Percentiles rank a stretch among this genome's conserved stretches.
These are phyloP conservation scores for Vitis hybrid DNA, from an alignment of 177 flowering plant species.

Conservation along the genomic window DNA sequence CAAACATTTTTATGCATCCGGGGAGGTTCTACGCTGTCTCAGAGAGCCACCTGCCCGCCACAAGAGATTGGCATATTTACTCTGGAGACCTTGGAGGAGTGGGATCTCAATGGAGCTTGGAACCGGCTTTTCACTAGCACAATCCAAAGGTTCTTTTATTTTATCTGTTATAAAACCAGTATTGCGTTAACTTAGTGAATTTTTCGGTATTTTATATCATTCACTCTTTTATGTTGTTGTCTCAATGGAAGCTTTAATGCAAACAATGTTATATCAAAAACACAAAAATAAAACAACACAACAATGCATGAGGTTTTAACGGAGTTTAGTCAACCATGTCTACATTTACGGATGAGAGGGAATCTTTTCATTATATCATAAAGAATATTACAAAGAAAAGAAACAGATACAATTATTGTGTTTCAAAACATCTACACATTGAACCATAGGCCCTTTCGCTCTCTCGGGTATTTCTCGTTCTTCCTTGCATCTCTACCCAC, in stretches of 20 bases:
- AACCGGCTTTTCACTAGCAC: constrained; percentile 60
- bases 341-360: too few species aligned
- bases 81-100: constrained; percentile 36
- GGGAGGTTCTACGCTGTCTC: constrained; percentile 51
- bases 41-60: constrained; percentile 49
- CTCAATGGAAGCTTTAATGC: too few species aligned
- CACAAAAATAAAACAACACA: too few species aligned
- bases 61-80: constrained; percentile 54
- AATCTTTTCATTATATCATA: too few species aligned
- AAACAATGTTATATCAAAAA: fast-evolving
- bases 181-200: background rate
- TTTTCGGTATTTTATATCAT: background rate
- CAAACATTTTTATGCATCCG: constrained; percentile 57
- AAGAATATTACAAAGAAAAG: too few species aligned
- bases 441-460: too few species aligned
- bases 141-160: constrained; percentile 57
- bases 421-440: too few species aligned
- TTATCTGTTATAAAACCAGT: background rate
- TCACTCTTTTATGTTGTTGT: background rate
- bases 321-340: too few species aligned
- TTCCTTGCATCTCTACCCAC: too few species aligned
- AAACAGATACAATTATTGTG: too few species aligned
- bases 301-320: too few species aligned
- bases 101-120: constrained; percentile 58
- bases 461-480: too few species aligned